phyloP scores from a whole-genome alignment of 1,284 basidiomycete species.

The Cutaneotrichosporon sp. region DNA sequence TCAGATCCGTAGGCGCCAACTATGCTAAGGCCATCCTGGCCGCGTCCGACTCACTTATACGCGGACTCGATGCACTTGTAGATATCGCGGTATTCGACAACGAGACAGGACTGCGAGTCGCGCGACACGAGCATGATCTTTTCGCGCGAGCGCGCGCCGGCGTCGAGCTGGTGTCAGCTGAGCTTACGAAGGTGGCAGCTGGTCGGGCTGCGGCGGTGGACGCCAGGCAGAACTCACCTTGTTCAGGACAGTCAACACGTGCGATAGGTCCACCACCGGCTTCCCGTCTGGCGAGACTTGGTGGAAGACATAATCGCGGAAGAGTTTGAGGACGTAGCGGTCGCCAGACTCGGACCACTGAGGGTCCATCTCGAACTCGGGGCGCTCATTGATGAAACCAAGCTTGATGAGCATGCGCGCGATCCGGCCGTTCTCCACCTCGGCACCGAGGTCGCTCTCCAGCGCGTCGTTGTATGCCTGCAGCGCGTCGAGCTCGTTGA shows the following conservation, averaged over 20 bases:
- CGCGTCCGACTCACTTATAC: slow-evolving; percentile 58
- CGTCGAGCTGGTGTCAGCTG: slow-evolving; percentile 21
- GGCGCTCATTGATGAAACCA: slow-evolving; percentile 97
- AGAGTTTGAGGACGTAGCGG: slow-evolving; percentile 95
- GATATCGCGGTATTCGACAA: slow-evolving; percentile 92
- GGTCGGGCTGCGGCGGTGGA: neutral
- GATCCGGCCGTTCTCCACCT: slow-evolving; percentile 96
- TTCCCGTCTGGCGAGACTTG: slow-evolving; percentile 87
- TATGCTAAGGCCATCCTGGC: neutral
- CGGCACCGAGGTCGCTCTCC: slow-evolving; percentile 79
- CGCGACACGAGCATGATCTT: slow-evolving; percentile 85
- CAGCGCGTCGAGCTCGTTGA: slow-evolving; percentile 79
- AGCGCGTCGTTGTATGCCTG: slow-evolving; percentile 78
- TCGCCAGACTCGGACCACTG: slow-evolving; percentile 99
- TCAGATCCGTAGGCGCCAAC: neutral
- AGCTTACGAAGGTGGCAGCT: no score
- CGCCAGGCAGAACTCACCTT: slow-evolving; percentile 60
- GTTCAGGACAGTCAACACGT: slow-evolving; percentile 86
- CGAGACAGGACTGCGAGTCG: slow-evolving; percentile 87
- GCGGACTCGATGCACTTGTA: slow-evolving; percentile 80
- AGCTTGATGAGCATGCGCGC: slow-evolving; percentile 90
- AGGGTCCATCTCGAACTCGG: slow-evolving; percentile 94
- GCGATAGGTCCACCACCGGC: slow-evolving; percentile 84
- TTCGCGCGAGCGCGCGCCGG: slow-evolving; percentile 68
- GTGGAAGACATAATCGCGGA: slow-evolving; percentile 98